Conservation (phyloP, 495 filamentous ascomycete genomes). For the Aspergillus kassunensis region DNA sequence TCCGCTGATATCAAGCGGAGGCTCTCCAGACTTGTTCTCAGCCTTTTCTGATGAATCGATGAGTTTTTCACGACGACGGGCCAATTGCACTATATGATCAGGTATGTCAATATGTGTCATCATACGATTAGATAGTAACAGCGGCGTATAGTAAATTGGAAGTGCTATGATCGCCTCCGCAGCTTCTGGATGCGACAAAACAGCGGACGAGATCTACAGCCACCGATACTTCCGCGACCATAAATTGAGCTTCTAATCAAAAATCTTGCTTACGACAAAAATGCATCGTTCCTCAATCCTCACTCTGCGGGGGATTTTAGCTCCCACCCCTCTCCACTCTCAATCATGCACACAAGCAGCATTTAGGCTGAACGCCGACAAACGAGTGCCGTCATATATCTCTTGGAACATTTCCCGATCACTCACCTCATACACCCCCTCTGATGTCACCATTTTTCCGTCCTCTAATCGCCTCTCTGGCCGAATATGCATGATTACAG, state of each 20-base stretch:
- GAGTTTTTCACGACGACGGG: no score
- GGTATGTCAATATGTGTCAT: no score
- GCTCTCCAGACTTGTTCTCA: neutral
- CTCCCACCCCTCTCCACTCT: neutral
- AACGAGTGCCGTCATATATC: neutral
- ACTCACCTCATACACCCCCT: slow-evolving; percentile 13
- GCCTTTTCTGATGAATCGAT: neutral
- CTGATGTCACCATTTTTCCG: neutral
- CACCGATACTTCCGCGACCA: neutral
- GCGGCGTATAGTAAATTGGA: no score
- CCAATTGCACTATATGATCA: no score
- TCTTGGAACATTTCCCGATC: neutral
- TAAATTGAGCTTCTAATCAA: no score
- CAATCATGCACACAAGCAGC: neutral
- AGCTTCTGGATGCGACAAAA: no score
- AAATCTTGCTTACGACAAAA: neutral
- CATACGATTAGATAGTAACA: no score
- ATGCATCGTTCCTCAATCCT: neutral
- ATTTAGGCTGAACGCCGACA: neutral
- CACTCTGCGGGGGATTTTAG: neutral
- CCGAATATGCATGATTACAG: slow-evolving; percentile 56
- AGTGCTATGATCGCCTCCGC: no score
- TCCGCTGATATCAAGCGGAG: neutral
- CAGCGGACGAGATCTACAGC: no score
- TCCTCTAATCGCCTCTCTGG: slow-evolving; percentile 30